A percentile compares a stretch with the other conserved stretches of the same genome.
phyloP scores from a whole-genome alignment of 2,329 filamentous ascomycete genomes.

The Amphichorda felina region DNA sequence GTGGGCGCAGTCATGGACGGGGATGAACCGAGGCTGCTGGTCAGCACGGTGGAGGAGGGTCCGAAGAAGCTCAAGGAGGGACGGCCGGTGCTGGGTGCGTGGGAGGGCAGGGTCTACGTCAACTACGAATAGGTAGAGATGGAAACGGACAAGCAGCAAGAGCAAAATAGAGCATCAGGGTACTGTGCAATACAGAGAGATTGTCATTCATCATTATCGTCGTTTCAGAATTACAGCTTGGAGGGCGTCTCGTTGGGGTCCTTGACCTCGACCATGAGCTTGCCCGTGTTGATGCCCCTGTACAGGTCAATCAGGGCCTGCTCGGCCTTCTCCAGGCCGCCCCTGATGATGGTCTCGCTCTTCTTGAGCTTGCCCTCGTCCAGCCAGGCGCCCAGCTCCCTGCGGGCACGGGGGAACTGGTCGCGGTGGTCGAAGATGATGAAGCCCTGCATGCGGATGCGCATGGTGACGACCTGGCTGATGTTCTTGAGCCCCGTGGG shows the following conservation, averaged over 20 bases:
- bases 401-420: conserved; percentile 43
- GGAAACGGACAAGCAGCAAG: too few species aligned
- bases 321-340: conserved; percentile 54
- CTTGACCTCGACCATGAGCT: conserved; percentile 47
- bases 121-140: conserved; percentile 5
- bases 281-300: conserved; percentile 58
- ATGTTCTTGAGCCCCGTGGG: conserved; percentile 45
- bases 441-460: conserved; percentile 57
- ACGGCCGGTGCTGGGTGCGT: conserved; percentile 8
- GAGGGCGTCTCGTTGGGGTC: conserved; percentile 7
- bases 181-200: too few species aligned
- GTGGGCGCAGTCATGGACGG: conserved; percentile 10
- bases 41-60: conserved; percentile 10
- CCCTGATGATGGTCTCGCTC: conserved; percentile 58
- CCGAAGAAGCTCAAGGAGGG: conserved; percentile 1
- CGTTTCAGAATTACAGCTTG: conserved; percentile 8
- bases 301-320: conserved; percentile 53
- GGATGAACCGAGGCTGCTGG: conserved; percentile 10
- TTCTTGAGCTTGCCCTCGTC: conserved; percentile 59
- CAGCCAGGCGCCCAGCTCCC: conserved; percentile 56
- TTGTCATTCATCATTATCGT: too few species aligned
- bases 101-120: conserved; percentile 16
- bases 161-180: too few species aligned
- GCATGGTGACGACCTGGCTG: conserved; percentile 37
- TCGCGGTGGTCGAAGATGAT: conserved; percentile 57